These are phyloP conservation scores for Penicillium hesseltinei DNA, from an alignment of 2,329 filamentous ascomycete species.

Conservation along the genomic window DNA sequence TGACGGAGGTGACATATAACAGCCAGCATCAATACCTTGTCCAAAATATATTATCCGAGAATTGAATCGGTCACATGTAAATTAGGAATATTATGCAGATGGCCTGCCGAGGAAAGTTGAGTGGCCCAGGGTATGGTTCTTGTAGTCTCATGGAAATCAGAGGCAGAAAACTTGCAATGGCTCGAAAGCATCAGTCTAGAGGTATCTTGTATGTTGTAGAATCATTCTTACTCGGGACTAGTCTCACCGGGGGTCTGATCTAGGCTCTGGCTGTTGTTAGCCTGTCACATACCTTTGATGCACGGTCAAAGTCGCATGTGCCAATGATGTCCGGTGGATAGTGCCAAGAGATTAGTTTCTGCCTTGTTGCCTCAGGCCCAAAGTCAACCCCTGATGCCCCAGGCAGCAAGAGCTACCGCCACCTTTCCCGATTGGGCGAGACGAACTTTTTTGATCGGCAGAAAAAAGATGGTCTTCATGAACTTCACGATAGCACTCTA, in stretches of 20 bases:
- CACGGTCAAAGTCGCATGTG: not conserved
- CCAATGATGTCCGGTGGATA: not conserved
- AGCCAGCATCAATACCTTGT: not conserved
- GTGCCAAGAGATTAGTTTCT: not conserved
- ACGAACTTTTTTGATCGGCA: conserved; percentile 29
- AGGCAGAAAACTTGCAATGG: not conserved
- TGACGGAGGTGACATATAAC: not conserved
- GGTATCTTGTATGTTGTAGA: not conserved
- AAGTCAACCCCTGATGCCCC: conserved; percentile 7
- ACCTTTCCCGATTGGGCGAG: conserved; percentile 24
- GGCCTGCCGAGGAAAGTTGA: not conserved
- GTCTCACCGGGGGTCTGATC: not conserved
- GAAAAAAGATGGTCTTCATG: conserved; percentile 28
- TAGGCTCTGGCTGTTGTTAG: not conserved
- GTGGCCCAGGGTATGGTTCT: not conserved
- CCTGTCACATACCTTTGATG: not conserved
- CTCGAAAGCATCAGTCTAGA: not conserved
- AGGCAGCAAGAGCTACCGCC: conserved; percentile 20
- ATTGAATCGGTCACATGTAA: not conserved
- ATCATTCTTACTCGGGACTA: too few relatives aligned
- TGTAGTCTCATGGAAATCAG: not conserved
- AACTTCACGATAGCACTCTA: conserved; percentile 16
- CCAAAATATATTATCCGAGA: not conserved
- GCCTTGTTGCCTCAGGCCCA: not conserved
- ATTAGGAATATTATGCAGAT: not conserved